These are phyloP conservation scores for Chaetomium strumarium DNA, from an alignment of 2,329 filamentous ascomycete species.

Conservation along the genomic window DNA sequence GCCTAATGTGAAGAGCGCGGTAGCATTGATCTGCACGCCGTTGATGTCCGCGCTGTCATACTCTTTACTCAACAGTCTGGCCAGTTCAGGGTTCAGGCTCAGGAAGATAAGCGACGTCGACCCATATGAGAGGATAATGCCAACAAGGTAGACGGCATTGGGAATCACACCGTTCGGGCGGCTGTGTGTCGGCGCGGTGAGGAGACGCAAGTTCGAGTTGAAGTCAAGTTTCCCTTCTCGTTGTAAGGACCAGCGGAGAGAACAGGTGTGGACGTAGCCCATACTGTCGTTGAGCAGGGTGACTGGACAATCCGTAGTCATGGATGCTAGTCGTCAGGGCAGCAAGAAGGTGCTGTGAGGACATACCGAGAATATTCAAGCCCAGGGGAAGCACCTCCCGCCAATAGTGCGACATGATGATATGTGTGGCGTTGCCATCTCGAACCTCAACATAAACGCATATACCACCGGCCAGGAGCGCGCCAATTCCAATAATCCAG, in stretches of 20 bases:
- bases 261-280: slow-evolving; percentile 29
- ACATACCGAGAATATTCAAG: slow-evolving; percentile 32
- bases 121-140: slow-evolving; percentile 28
- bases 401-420: slow-evolving; percentile 15
- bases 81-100: slow-evolving; percentile 24
- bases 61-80: slow-evolving; percentile 12
- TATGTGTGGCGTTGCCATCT: slow-evolving; percentile 10
- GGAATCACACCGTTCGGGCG: slow-evolving; percentile 25
- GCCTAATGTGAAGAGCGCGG: slow-evolving; percentile 26
- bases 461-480: slow-evolving; percentile 16
- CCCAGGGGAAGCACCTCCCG: slow-evolving; percentile 25
- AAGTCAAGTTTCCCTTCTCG: slow-evolving; percentile 28
- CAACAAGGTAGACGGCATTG: slow-evolving; percentile 23
- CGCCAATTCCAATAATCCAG: slow-evolving; percentile 18
- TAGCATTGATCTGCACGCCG: slow-evolving; percentile 21
- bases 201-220: slow-evolving; percentile 29
- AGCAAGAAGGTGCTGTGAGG: neutral
- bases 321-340: neutral
- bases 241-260: slow-evolving; percentile 29
- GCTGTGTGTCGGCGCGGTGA: slow-evolving; percentile 23
- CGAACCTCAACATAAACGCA: slow-evolving; percentile 15
- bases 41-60: slow-evolving; percentile 8
- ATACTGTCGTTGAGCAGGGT: slow-evolving; percentile 29
- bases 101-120: slow-evolving; percentile 29
- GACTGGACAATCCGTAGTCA: slow-evolving; percentile 14